Conservation (phyloP, 2,329 filamentous ascomycete species). For the Botryotinia narcissicola region DNA sequence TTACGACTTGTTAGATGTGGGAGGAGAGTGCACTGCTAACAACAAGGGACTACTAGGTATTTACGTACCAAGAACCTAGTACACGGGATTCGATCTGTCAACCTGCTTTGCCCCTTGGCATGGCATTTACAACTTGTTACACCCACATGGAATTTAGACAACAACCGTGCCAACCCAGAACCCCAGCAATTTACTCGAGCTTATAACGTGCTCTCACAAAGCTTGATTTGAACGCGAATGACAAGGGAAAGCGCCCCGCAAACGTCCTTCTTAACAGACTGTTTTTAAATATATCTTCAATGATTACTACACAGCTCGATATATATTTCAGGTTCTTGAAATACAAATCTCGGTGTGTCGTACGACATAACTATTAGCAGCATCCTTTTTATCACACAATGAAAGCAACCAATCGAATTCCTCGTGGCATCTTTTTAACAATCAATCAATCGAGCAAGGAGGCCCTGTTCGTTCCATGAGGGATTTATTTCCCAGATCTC, state of each 20-base stretch:
- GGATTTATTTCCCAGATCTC: constrained; percentile 13
- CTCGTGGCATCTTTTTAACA: neutral
- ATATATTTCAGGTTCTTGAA: neutral
- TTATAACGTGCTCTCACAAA: neutral
- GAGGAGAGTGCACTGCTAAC: neutral
- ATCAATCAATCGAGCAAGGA: neutral
- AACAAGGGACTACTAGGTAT: neutral
- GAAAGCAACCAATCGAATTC: neutral
- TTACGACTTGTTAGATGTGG: neutral
- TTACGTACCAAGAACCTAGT: neutral
- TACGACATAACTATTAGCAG: neutral
- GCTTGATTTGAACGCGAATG: neutral
- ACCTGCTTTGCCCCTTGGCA: neutral
- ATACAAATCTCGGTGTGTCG: too few species aligned
- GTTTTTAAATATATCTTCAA: neutral
- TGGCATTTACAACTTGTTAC: neutral
- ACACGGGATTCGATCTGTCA: neutral
- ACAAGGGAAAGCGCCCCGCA: neutral
- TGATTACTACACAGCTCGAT: neutral
- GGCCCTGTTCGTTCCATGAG: neutral
- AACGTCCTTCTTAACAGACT: neutral
- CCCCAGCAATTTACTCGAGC: neutral
- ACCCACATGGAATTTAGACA: neutral
- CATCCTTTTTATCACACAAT: neutral
- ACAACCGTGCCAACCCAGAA: constrained; percentile 8